Evolutionary conservation across 2,329 filamentous ascomycete species (phyloP).

Genomic region (Reticulascus tulasneorum): DNA sequence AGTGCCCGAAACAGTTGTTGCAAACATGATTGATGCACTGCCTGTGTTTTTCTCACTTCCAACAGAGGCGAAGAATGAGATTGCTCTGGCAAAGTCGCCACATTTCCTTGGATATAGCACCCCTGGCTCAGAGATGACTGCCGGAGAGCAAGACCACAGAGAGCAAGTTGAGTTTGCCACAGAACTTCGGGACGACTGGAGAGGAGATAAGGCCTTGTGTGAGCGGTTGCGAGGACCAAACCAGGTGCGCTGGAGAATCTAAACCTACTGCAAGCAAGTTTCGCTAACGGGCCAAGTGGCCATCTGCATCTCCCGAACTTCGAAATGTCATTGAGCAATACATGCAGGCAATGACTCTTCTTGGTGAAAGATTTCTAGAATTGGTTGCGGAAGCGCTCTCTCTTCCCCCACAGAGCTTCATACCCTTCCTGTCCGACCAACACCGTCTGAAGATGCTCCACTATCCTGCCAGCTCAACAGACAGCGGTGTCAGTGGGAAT

Average conservation of each 20-base stretch:
- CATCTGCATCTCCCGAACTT: slow-evolving; percentile 27
- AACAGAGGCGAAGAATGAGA: slow-evolving; percentile 28
- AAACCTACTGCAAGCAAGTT: neutral
- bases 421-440: slow-evolving; percentile 50
- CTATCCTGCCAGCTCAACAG: slow-evolving; percentile 35
- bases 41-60: slow-evolving; percentile 41
- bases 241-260: slow-evolving; percentile 29
- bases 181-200: slow-evolving; percentile 39
- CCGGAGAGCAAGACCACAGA: slow-evolving; percentile 44
- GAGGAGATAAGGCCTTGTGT: slow-evolving; percentile 28
- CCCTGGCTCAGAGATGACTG: slow-evolving; percentile 52
- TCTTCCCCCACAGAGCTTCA: slow-evolving; percentile 43
- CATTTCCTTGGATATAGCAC: slow-evolving; percentile 59
- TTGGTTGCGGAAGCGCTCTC: slow-evolving; percentile 52
- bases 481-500: too few species aligned
- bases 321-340: slow-evolving; percentile 40
- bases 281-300: slow-evolving; percentile 33
- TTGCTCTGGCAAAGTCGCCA: slow-evolving; percentile 49
- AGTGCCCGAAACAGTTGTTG: slow-evolving; percentile 30
- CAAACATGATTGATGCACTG: slow-evolving; percentile 33
- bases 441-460: slow-evolving; percentile 57
- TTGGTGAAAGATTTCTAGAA: slow-evolving; percentile 51
- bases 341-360: slow-evolving; percentile 43
- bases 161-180: slow-evolving; percentile 61
- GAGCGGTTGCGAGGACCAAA: slow-evolving; percentile 45